Conservation (phyloP, 768 basidiomycete genomes). For the Tricholoma terreum region DNA sequence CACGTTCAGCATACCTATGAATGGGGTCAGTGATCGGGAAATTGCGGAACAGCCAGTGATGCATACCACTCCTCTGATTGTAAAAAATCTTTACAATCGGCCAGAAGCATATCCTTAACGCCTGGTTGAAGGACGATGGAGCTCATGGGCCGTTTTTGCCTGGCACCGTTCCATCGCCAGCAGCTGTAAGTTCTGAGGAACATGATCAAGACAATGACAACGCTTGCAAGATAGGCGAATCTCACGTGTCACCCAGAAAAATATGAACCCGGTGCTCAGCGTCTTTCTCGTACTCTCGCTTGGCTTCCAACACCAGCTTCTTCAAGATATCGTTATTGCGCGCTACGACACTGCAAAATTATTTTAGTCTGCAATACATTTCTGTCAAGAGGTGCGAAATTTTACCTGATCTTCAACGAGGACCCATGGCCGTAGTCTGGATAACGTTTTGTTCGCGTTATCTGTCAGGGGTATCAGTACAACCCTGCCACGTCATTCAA, state of each 20-base stretch:
- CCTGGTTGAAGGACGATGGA: slow-evolving; percentile 90
- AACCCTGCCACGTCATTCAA: background rate
- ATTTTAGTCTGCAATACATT: background rate
- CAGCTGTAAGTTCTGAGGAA: slow-evolving; percentile 59
- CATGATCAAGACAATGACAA: background rate
- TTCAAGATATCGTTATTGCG: slow-evolving; percentile 87
- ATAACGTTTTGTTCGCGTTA: slow-evolving; percentile 76
- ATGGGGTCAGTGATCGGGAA: slow-evolving; percentile 14
- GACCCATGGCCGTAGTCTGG: slow-evolving; percentile 73
- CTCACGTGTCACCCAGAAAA: slow-evolving; percentile 83
- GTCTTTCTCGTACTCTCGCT: slow-evolving; percentile 87
- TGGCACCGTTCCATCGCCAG: slow-evolving; percentile 88
- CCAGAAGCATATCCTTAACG: slow-evolving; percentile 86
- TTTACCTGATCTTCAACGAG: slow-evolving; percentile 77
- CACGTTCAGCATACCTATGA: slow-evolving; percentile 84
- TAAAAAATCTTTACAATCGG: slow-evolving; percentile 84
- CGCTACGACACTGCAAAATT: slow-evolving; percentile 67
- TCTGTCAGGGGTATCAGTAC: slow-evolving; percentile 39
- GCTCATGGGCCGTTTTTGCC: slow-evolving; percentile 87
- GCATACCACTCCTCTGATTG: slow-evolving; percentile 82
- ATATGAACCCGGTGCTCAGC: slow-evolving; percentile 89
- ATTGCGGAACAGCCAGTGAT: slow-evolving; percentile 1
- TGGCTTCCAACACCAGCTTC: slow-evolving; percentile 82
- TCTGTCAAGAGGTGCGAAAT: slow-evolving; percentile 16
- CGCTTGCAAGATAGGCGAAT: background rate